Evolutionary conservation across 2,329 filamentous ascomycete species (phyloP).

Genomic region (Paraphoma chrysanthemicola): DNA sequence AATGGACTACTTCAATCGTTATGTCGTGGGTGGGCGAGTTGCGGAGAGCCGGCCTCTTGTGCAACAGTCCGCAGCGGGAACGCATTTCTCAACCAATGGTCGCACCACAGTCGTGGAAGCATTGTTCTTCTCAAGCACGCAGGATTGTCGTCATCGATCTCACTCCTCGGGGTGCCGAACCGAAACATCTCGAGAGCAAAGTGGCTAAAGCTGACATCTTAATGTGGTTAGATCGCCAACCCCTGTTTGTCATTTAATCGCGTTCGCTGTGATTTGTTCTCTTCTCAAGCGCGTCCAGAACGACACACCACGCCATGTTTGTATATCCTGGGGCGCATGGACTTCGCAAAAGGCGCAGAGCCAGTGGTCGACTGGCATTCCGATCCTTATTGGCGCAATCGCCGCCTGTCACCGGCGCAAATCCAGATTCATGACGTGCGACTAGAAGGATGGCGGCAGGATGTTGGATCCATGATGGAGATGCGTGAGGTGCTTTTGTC

Average conservation of each 20-base stretch:
- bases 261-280: slow-evolving; percentile 12
- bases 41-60: slow-evolving; percentile 13
- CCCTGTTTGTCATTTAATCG: background rate
- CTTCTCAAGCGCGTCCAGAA: background rate
- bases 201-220: background rate
- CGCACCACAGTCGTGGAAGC: background rate
- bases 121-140: background rate
- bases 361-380: slow-evolving; percentile 42
- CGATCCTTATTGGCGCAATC: slow-evolving; percentile 47
- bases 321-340: slow-evolving; percentile 4
- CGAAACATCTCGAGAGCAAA: background rate
- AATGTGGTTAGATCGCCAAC: slow-evolving; percentile 5
- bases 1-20: background rate
- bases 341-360: slow-evolving; percentile 24
- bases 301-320: slow-evolving; percentile 1
- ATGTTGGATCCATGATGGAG: slow-evolving; percentile 47
- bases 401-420: slow-evolving; percentile 49
- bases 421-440: slow-evolving; percentile 50
- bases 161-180: background rate
- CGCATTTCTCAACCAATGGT: slow-evolving; percentile 1
- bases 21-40: background rate
- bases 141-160: slow-evolving; percentile 9
- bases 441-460: slow-evolving; percentile 40
- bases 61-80: background rate
- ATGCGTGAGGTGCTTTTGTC: slow-evolving; percentile 47